A percentile compares a stretch with the other conserved stretches of the same genome.
Evolutionary conservation across 768 basidiomycete genomes (phyloP).

Genomic region (Panaeolus papilionaceus): DNA sequence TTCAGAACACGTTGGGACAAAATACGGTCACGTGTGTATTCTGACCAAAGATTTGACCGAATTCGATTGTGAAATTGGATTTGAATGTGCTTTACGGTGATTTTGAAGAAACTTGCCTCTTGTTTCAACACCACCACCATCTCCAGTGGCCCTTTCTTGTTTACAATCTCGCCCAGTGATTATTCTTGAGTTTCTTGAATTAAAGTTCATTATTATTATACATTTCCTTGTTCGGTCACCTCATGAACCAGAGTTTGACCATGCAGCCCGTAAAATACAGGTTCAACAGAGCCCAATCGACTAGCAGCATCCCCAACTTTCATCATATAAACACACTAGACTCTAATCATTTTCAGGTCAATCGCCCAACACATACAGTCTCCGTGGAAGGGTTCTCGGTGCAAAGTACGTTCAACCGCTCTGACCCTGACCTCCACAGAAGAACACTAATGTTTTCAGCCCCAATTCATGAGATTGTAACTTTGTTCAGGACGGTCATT

Average conservation of each 20-base stretch:
- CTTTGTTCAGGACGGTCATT: slow-evolving; percentile 63
- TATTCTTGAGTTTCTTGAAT: slow-evolving; percentile 17
- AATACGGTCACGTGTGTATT: background rate
- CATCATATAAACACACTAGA: background rate
- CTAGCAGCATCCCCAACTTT: slow-evolving; percentile 14
- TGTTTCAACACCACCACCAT: slow-evolving; percentile 19
- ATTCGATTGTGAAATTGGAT: background rate
- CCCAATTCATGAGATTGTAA: slow-evolving; percentile 48
- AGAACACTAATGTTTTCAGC: background rate
- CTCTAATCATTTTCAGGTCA: slow-evolving; percentile 13
- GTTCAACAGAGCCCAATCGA: slow-evolving; percentile 22
- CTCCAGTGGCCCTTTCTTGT: slow-evolving; percentile 25
- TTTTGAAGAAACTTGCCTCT: slow-evolving; percentile 13
- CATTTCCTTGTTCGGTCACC: slow-evolving; percentile 13
- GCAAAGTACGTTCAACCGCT: background rate
- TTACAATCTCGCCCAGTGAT: slow-evolving; percentile 13
- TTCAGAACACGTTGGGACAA: background rate
- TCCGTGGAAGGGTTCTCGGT: slow-evolving; percentile 11
- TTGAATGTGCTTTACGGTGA: background rate
- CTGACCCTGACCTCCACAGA: background rate
- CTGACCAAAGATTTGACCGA: background rate
- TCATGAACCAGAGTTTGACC: slow-evolving; percentile 7
- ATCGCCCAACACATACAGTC: slow-evolving; percentile 18
- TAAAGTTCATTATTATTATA: background rate
- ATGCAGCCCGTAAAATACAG: slow-evolving; percentile 31